phyloP scores from a whole-genome alignment of 2,329 filamentous ascomycete species.

The Emydomyces testavorans region DNA sequence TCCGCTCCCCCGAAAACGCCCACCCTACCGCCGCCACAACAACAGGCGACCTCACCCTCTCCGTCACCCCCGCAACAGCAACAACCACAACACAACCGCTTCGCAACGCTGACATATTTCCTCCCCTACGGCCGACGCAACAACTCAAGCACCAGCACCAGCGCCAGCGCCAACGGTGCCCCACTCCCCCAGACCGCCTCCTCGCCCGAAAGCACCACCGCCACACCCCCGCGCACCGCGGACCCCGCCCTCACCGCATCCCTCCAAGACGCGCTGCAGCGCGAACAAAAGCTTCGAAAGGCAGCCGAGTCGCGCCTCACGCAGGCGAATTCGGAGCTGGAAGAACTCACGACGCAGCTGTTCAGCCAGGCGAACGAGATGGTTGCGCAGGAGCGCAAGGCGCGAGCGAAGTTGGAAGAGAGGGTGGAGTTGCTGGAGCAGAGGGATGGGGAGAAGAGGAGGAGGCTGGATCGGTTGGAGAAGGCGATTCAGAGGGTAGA shows the following conservation, averaged over 20 bases:
- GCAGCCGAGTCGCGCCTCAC: conserved; percentile 47
- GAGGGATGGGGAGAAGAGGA: conserved; percentile 41
- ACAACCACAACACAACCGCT: conserved; percentile 26
- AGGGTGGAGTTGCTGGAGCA: conserved; percentile 37
- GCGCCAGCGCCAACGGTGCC: conserved; percentile 20
- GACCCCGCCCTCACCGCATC: conserved; percentile 19
- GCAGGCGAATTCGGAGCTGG: conserved; percentile 47
- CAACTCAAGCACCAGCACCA: too few species aligned
- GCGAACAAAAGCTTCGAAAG: conserved; percentile 44
- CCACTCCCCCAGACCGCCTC: conserved; percentile 19
- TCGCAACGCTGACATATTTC: conserved; percentile 31
- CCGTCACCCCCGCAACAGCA: conserved; percentile 20
- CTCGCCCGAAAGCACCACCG: conserved; percentile 16
- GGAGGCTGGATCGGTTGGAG: conserved; percentile 44
- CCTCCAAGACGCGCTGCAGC: conserved; percentile 43
- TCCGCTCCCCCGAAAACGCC: conserved; percentile 21
- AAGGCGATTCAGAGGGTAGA: conserved; percentile 47
- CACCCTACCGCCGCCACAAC: conserved; percentile 21
- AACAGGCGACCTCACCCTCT: conserved; percentile 23
- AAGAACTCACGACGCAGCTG: conserved; percentile 49
- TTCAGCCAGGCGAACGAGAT: conserved; percentile 57
- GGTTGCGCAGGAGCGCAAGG: conserved; percentile 51
- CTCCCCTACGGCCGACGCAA: conserved; percentile 32
- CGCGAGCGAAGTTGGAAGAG: conserved; percentile 42
- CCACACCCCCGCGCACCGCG: conserved; percentile 13